A percentile compares a stretch with the other conserved stretches of the same genome.
These are phyloP conservation scores for Smallanthus sonchifolius DNA, from an alignment of 129 eudicot genomes.

Conservation along the genomic window DNA sequence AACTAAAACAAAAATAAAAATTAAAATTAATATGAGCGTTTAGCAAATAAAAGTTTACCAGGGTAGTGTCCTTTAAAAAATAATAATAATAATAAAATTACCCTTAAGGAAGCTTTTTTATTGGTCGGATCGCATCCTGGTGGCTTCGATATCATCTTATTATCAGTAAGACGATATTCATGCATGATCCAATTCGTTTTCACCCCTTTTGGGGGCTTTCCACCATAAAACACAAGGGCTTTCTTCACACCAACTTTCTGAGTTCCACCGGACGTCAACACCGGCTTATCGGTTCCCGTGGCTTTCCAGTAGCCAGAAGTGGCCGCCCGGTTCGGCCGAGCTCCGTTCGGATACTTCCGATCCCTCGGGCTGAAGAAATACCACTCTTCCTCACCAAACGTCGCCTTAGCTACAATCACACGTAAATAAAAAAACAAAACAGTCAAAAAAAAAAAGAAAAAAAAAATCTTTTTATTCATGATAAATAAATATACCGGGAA, in stretches of 20 bases:
- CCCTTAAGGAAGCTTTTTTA: constrained; percentile 74
- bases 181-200: constrained; percentile 98
- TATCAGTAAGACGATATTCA: constrained; percentile 71
- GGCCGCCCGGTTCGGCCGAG: constrained; percentile 86
- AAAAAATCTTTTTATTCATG: not conserved
- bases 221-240: constrained; percentile 85
- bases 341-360: constrained; percentile 88
- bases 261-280: constrained; percentile 63
- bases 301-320: constrained; percentile 94
- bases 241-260: constrained; percentile 95
- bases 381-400: constrained; percentile 94
- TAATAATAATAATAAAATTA: constrained; percentile 4
- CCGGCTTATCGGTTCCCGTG: constrained; percentile 89
- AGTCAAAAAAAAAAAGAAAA: not conserved
- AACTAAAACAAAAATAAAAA: constrained; percentile 34
- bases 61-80: too few species aligned
- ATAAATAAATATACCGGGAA: constrained; percentile 51
- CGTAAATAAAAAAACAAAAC: not conserved
- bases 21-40: too few species aligned
- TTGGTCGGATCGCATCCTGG: constrained; percentile 56
- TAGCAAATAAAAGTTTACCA: too few species aligned
- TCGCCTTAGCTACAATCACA: constrained; percentile 62
- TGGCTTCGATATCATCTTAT: constrained; percentile 52
- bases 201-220: constrained; percentile 85
- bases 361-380: constrained; percentile 92